phyloP scores from a whole-genome alignment of 805 yeast genomes.

The Myxozyma lipomycoides region DNA sequence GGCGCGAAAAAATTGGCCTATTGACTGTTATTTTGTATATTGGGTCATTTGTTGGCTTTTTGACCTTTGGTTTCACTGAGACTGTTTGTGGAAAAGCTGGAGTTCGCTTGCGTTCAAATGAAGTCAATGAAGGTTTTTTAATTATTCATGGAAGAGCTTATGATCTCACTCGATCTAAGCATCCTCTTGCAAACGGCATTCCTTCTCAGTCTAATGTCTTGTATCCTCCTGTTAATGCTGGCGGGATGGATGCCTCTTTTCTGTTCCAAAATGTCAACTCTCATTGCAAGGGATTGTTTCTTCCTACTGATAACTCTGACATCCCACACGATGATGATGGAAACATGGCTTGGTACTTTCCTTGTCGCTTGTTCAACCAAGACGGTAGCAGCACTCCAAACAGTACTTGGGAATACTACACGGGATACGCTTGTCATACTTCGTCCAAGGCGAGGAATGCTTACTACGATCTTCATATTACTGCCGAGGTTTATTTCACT shows the following conservation, averaged over 20 bases:
- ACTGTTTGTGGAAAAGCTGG: slow-evolving; percentile 61
- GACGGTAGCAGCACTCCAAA: slow-evolving; percentile 72
- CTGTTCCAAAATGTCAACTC: slow-evolving; percentile 90
- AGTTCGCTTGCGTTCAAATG: slow-evolving; percentile 54
- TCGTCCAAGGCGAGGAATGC: slow-evolving; percentile 61
- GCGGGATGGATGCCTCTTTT: slow-evolving; percentile 80
- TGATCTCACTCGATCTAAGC: slow-evolving; percentile 61
- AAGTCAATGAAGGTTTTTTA: slow-evolving; percentile 57
- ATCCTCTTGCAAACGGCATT: slow-evolving; percentile 81
- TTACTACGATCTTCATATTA: slow-evolving; percentile 54
- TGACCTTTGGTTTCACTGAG: slow-evolving; percentile 85
- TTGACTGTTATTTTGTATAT: slow-evolving; percentile 66
- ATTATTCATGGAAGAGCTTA: slow-evolving; percentile 81
- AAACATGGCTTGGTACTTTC: slow-evolving; percentile 91
- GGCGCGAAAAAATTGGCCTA: slow-evolving; percentile 94
- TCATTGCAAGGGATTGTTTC: slow-evolving; percentile 74
- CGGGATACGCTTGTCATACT: slow-evolving; percentile 92
- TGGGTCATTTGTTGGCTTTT: slow-evolving; percentile 75
- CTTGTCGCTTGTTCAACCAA: slow-evolving; percentile 67
- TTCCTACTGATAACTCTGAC: slow-evolving; percentile 60
- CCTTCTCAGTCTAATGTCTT: slow-evolving; percentile 64
- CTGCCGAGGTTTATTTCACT: slow-evolving; percentile 77
- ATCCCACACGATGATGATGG: slow-evolving; percentile 65
- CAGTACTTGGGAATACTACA: slow-evolving; percentile 56
- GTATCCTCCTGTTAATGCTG: slow-evolving; percentile 83